phyloP scores from a whole-genome alignment of 2,329 filamentous ascomycete genomes.

The Alternaria arborescens region DNA sequence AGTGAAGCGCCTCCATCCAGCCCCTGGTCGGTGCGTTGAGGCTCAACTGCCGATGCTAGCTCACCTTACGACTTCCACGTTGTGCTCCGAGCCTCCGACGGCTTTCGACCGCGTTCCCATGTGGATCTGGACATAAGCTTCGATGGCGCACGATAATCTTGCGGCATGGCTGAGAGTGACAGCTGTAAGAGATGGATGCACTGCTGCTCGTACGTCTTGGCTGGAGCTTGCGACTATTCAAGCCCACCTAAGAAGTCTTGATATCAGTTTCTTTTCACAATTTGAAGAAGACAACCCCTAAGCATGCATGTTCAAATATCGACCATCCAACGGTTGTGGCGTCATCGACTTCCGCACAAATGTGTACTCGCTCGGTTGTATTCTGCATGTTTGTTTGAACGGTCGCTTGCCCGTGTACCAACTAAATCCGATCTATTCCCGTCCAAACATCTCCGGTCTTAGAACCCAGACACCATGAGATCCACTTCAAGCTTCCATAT shows the following conservation, averaged over 20 bases:
- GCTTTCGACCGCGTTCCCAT: slow-evolving; percentile 7
- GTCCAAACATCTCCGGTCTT: slow-evolving; percentile 45
- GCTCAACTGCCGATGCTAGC: slow-evolving; percentile 13
- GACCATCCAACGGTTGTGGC: slow-evolving; percentile 1
- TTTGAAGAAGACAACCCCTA: not conserved
- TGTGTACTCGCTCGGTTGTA: not conserved
- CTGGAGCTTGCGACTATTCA: slow-evolving; percentile 2
- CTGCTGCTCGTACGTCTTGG: slow-evolving; percentile 12
- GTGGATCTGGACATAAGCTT: slow-evolving; percentile 14
- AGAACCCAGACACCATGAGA: slow-evolving; percentile 27
- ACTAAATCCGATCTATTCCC: slow-evolving; percentile 17
- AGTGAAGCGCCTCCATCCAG: slow-evolving; percentile 24
- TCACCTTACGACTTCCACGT: not conserved
- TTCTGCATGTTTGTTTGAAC: slow-evolving; percentile 15
- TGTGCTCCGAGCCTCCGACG: slow-evolving; percentile 6
- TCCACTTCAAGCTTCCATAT: slow-evolving; percentile 11
- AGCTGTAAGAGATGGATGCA: slow-evolving; percentile 22
- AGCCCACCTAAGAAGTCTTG: not conserved
- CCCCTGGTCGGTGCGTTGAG: slow-evolving; percentile 12
- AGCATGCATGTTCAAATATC: not conserved
- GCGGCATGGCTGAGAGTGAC: slow-evolving; percentile 24
- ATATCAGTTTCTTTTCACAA: not conserved
- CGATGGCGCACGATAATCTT: slow-evolving; percentile 10
- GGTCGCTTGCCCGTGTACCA: not conserved
- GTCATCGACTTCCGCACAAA: not conserved